Percentiles rank a stretch among this genome's conserved stretches.
Evolutionary conservation across 1,284 basidiomycete genomes (phyloP).

Genomic region (Puccinia triticina): DNA sequence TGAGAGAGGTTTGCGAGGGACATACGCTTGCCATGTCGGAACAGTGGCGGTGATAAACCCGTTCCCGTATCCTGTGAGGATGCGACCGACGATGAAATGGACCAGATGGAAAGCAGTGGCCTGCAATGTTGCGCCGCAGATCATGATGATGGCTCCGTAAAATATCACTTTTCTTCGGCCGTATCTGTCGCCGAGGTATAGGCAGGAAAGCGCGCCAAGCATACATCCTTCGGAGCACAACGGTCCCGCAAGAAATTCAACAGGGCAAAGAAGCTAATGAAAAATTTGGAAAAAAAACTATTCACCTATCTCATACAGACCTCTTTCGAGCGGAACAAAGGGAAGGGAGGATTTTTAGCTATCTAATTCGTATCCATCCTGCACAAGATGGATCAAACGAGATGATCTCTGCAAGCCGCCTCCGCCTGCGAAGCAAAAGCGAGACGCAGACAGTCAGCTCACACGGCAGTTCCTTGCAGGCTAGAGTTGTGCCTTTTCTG

Average conservation of each 20-base stretch:
- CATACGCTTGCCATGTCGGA: constrained; percentile 59
- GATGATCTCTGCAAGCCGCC: no score
- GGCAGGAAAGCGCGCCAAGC: constrained; percentile 61
- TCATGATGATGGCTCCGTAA: constrained; percentile 67
- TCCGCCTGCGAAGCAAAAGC: no score
- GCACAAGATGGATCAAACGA: no score
- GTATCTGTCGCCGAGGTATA: constrained; percentile 67
- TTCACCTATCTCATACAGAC: constrained; percentile 44
- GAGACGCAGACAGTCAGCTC: neutral
- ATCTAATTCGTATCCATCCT: no score
- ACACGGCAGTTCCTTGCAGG: constrained; percentile 45
- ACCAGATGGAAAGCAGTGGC: constrained; percentile 66
- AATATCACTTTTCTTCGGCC: constrained; percentile 66
- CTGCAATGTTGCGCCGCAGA: constrained; percentile 68
- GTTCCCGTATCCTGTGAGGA: constrained; percentile 71
- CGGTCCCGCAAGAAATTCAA: no score
- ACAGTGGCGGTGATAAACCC: constrained; percentile 67
- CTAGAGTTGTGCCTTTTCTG: constrained; percentile 36
- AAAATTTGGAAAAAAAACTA: no score
- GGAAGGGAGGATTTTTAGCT: no score
- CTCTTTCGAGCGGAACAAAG: neutral
- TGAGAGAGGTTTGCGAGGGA: no score
- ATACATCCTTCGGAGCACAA: constrained; percentile 14
- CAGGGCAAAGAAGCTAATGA: no score
- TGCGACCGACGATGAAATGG: constrained; percentile 68